Base-by-base conservation (phyloP, 2,329 filamentous ascomycete species). In the Fusarium nanum region DNA sequence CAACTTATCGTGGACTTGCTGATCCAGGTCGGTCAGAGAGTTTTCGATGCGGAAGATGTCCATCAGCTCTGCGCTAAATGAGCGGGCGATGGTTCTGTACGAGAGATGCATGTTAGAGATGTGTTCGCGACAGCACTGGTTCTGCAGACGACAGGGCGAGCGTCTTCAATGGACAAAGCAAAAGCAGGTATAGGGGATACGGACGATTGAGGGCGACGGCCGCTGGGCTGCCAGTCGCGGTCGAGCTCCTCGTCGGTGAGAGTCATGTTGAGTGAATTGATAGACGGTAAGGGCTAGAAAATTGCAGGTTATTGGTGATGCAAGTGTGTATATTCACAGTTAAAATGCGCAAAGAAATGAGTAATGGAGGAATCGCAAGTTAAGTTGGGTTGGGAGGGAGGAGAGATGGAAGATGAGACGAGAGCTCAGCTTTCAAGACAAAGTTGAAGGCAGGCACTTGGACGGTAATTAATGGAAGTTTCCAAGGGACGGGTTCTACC, bases 41-140 rank as follows among this genome's bases (percentile, higher is more conserved):
- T 90, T 91, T 74, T 96, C 93, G 77, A 98, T 90, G 76, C 92
- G 91, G 84, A 98, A 98, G 74, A 97, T 91, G 78, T 93, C 91
- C 84, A 95, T 92, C 66, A 98, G 86, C 79, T 95, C 93, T 46
- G 89, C 85, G 64, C 93, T 95, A 82, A 98, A 97, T 78, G 92
- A 93, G 75, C 89, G 91, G 56, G 94, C 94, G 81, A 97, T 90
- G 66, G 93, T 96, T 70, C 94, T 97, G 48, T 68, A 56, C 12
- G 32, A 20, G 48, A 48, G 27, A 54, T 27, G 53, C 9, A 1
- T 41, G 67, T 75, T 53, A 75, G 72, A 45, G 59, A 44, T 58
- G 23, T 30, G 37, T 44, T 28, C 49, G 44, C 27, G 44, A 63
- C 76, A 62, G 75, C 46, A 45, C 20, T 48, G 45, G 25, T 18